These are phyloP conservation scores for Golubevia pallescens DNA, from an alignment of 1,284 basidiomycete species.

Conservation along the genomic window DNA sequence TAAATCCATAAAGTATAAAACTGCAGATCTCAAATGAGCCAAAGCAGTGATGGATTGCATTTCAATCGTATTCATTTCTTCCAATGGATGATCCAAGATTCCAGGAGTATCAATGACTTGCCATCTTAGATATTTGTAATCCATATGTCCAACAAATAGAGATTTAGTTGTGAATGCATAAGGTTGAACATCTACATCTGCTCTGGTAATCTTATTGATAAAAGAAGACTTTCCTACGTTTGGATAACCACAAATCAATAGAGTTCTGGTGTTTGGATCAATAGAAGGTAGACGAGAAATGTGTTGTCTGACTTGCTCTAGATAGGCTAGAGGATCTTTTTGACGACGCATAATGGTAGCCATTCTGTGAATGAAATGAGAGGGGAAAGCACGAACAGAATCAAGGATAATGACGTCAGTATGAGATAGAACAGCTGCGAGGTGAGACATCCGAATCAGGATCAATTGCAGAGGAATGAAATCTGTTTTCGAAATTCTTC, in stretches of 20 bases:
- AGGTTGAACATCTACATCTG: conserved; percentile 63
- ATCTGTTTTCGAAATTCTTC: neutral
- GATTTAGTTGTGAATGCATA: conserved; percentile 64
- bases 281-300: conserved; percentile 63
- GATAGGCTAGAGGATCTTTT: conserved; percentile 62
- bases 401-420: neutral
- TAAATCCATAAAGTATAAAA: conserved; percentile 64
- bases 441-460: neutral
- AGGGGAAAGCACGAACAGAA: neutral
- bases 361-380: conserved; percentile 22
- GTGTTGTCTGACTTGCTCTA: conserved; percentile 64
- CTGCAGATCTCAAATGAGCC: conserved; percentile 57
- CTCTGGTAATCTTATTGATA: conserved; percentile 63
- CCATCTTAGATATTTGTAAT: conserved; percentile 64
- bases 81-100: conserved; percentile 61
- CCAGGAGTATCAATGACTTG: conserved; percentile 64
- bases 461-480: neutral
- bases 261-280: conserved; percentile 55
- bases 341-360: conserved; percentile 63
- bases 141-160: conserved; percentile 64
- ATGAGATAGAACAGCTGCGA: neutral
- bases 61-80: conserved; percentile 65
- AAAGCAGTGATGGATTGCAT: conserved; percentile 64
- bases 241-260: conserved; percentile 62
- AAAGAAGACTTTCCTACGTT: conserved; percentile 64